Evolutionary conservation across 2,329 filamentous ascomycete species (phyloP), one percentile per base, ranked within the genome.

Genomic region (Diplodia corticola): DNA sequence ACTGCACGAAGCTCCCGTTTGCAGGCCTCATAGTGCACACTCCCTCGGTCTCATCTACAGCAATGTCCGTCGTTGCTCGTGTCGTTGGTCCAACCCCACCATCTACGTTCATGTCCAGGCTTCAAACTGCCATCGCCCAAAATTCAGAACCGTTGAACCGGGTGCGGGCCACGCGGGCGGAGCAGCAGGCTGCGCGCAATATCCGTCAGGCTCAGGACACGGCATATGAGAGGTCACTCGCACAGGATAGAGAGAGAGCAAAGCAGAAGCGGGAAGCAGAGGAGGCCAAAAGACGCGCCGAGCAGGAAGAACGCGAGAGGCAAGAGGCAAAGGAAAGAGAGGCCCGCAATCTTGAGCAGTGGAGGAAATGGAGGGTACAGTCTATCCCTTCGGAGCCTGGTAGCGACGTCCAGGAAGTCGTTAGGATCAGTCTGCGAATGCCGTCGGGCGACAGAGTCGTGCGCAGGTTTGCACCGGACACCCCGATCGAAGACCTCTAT

Each of bases 1-100:
- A 89, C 71, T 95, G 91, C 77, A 96, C 92, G 67, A 96, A 96
- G 75, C 97, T 95, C 73, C 95, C 95, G 10, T 98, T 96, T 75
- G 89, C 91, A 0, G 92, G 90, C 15, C 79, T 97, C 3, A 89
- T 97, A 30, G 93, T 92, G 66, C 89, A 97, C 69, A 97, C 93
- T 0, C 93, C 93, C 0, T 89, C 90, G 70, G 88, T 94, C 68
- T 91, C 91, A 1, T 89, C 89, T 69, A 92, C 92, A 1, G 88
- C 92, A 17, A 98, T 99, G 94, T 93, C 92, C 44, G 91, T 96
- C 17, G 86, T 97, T 65, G 89, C 92, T 71, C 88, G 93, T 30
- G 84, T 96, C 6, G 84, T 86, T 0, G 94, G 95, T 0, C 87
- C 89, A 1, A 88, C 90, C 63, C 83, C 91, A 0, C 80, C 92